phyloP scores from a whole-genome alignment of 163 green algal genomes.

The Chlamydomonas reinhardtii region DNA sequence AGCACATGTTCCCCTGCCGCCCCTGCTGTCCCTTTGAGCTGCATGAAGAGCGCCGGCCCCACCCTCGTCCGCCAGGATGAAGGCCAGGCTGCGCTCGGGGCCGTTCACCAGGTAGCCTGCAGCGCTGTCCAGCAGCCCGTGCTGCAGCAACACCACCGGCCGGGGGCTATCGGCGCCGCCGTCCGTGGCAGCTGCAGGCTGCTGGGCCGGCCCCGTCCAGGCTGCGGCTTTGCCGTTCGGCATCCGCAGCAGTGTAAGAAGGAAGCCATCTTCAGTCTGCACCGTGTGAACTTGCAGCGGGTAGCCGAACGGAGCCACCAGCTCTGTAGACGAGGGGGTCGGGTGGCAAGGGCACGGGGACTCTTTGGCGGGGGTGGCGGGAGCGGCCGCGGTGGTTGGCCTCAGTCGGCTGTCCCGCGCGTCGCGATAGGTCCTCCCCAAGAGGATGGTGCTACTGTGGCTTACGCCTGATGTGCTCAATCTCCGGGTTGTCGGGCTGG shows the following conservation, averaged over 20 bases:
- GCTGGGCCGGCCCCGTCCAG: neutral
- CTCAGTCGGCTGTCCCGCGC: too few relatives aligned
- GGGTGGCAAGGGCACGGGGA: too few relatives aligned
- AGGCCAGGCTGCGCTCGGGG: conserved; percentile 60
- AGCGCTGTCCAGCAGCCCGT: conserved; percentile 73
- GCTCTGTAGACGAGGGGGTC: conserved; percentile 51
- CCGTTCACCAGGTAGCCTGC: conserved; percentile 76
- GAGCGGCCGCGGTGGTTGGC: too few relatives aligned
- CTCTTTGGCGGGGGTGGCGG: too few relatives aligned
- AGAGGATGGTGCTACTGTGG: too few relatives aligned
- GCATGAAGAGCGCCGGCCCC: neutral
- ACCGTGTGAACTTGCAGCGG: conserved; percentile 73
- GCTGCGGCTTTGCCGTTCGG: conserved; percentile 39
- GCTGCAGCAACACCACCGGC: conserved; percentile 72
- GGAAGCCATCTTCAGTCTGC: conserved; percentile 75
- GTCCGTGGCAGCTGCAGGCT: neutral
- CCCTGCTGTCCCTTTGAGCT: too few relatives aligned
- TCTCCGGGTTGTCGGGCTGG: too few relatives aligned
- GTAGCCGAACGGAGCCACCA: conserved; percentile 75
- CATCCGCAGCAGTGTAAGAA: conserved; percentile 78
- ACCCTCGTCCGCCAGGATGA: conserved; percentile 75
- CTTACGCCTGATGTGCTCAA: too few relatives aligned
- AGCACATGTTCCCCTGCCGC: too few relatives aligned
- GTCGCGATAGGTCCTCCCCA: too few relatives aligned
- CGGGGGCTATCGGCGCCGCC: neutral